These are phyloP conservation scores for Aspergillus bertholletiae DNA, from an alignment of 495 filamentous ascomycete species.

Conservation along the genomic window DNA sequence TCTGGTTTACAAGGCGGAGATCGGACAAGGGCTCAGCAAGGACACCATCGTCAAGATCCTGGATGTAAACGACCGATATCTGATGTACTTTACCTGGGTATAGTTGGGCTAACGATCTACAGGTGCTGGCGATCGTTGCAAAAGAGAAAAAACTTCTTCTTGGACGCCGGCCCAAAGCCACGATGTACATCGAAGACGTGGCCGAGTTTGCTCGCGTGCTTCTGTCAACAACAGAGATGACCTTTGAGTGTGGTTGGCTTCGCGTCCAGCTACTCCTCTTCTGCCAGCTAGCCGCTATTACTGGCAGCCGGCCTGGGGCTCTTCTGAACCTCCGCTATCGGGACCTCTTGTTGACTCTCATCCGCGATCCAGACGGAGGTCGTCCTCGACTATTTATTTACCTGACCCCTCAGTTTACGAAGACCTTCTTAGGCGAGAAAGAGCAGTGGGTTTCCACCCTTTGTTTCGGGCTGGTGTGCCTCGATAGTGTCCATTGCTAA, in stretches of 20 bases:
- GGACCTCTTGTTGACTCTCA: conserved; percentile 23
- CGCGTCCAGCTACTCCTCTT: conserved; percentile 34
- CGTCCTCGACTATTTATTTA: conserved; percentile 29
- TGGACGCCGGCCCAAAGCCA: conserved; percentile 1
- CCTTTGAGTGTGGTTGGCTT: conserved; percentile 26
- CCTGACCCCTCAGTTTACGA: conserved; percentile 31
- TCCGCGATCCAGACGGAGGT: conserved; percentile 27
- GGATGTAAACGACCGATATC: conserved; percentile 8
- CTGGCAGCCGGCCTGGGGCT: conserved; percentile 25
- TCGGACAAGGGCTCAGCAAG: conserved; percentile 21
- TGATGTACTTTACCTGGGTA: background rate
- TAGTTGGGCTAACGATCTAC: conserved; percentile 15
- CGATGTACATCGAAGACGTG: conserved; percentile 26
- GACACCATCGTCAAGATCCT: conserved; percentile 21
- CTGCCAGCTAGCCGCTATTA: conserved; percentile 33
- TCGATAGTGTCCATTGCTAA: background rate
- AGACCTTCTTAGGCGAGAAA: conserved; percentile 30
- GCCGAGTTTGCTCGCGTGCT: conserved; percentile 25
- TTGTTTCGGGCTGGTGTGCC: background rate
- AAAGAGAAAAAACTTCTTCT: conserved; percentile 1
- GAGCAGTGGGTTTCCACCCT: conserved; percentile 2
- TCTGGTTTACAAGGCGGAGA: conserved; percentile 24
- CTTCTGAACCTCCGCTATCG: conserved; percentile 30
- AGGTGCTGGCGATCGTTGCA: conserved; percentile 13
- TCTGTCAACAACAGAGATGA: conserved; percentile 31